Base-by-base conservation (phyloP, 306 rosid species). In the Sphenostylis stenocarpa region DNA sequence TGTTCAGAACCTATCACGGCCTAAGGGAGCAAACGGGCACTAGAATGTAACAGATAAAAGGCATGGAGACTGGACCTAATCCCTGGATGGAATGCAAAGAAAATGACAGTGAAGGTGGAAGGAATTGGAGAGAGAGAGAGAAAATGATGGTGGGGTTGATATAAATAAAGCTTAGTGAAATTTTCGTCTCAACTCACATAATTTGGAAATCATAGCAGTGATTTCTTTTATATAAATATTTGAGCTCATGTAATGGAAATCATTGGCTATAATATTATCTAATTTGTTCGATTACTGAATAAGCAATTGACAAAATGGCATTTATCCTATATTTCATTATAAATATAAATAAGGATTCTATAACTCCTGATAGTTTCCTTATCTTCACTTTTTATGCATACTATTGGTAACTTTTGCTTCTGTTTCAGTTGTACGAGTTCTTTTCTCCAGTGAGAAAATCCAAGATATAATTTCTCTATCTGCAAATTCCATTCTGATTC, bases 381-480 rank as follows among this genome's bases (percentile, higher is more conserved):
- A 48, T 34, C 49, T 72, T 60, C 65, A 20, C 41, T 28, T 81
- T 73, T 45, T 21, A 31, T 64, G 58, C 58, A 64, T 68, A 68
- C 20, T 48, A 44, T 20, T 17, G 73, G 36, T 60, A 36, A 31
- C 24, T 58, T 62, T 16, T 43, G 4, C 64, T 64, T 72, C 55
- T 69, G 77, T 83, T 77, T 68, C 87, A 91, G 98, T 81, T 87
- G 62, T 70, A 76, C 90, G 72, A 52, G 84, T 87, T 80, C 76
- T 94, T 84, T 94, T 94, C 81, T 67, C 90, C 7, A 49, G 91
- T 45, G 98, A 94, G 84, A 87, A 85, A 90, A 88, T 91, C 80
- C 94, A 88, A 80, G 97, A 91, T 82, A 73, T 94, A 75, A 80
- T 84, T 62, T 84, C 96, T 78, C 64, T 87, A 75, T 78, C 91